Conservation (phyloP, 2,329 filamentous ascomycete genomes). For the Colletotrichum lupini region DNA sequence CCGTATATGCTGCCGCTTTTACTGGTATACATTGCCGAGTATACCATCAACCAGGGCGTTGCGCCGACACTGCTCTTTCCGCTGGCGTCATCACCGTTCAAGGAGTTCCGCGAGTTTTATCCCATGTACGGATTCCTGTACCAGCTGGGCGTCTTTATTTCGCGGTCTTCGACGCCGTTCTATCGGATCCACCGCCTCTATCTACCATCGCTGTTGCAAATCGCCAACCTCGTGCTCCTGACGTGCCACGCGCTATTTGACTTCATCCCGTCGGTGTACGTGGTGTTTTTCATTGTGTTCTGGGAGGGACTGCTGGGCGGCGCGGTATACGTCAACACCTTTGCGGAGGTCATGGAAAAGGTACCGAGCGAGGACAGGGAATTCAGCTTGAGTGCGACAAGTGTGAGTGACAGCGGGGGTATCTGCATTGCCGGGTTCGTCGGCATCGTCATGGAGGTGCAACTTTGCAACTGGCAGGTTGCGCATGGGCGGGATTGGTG, state of each 20-base stretch:
- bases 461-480: slow-evolving; percentile 87
- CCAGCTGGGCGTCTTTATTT: slow-evolving; percentile 94
- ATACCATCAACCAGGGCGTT: slow-evolving; percentile 97
- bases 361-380: slow-evolving; percentile 83
- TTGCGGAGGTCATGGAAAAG: slow-evolving; percentile 90
- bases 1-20: slow-evolving; percentile 90
- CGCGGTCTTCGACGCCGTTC: slow-evolving; percentile 90
- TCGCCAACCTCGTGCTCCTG: slow-evolving; percentile 80
- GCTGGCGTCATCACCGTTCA: slow-evolving; percentile 79
- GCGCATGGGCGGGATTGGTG: slow-evolving; percentile 82
- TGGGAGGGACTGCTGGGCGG: slow-evolving; percentile 96
- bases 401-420: slow-evolving; percentile 90
- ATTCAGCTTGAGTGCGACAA: slow-evolving; percentile 90
- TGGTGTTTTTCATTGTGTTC: slow-evolving; percentile 88
- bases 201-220: slow-evolving; percentile 82
- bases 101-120: slow-evolving; percentile 87
- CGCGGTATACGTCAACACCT: slow-evolving; percentile 94
- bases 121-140: slow-evolving; percentile 96
- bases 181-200: slow-evolving; percentile 85
- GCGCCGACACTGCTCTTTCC: slow-evolving; percentile 91
- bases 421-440: slow-evolving; percentile 90
- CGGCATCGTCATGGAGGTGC: slow-evolving; percentile 84
- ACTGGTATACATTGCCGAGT: slow-evolving; percentile 94
- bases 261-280: slow-evolving; percentile 86
- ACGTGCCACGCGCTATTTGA: slow-evolving; percentile 80